phyloP scores from a whole-genome alignment of 129 eudicot species.

The Artemisia annua region DNA sequence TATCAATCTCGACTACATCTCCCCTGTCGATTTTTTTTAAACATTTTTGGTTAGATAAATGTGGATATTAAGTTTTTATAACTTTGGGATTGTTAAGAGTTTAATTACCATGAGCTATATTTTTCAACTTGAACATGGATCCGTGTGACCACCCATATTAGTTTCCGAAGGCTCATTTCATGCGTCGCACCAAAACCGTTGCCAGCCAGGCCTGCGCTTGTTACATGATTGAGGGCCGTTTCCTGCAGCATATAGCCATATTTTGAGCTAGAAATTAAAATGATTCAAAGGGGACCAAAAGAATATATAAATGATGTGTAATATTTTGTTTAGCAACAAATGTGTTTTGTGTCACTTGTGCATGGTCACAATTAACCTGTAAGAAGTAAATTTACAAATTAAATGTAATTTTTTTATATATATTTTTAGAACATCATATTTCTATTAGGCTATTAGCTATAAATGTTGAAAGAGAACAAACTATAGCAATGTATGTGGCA shows the following conservation, averaged over 20 bases:
- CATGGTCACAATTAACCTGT: too few relatives aligned
- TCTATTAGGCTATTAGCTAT: too few relatives aligned
- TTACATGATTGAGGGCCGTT: slow-evolving; percentile 84
- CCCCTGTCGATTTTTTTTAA: slow-evolving; percentile 50
- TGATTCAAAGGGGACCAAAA: neutral
- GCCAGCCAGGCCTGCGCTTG: slow-evolving; percentile 69
- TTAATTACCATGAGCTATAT: slow-evolving; percentile 74
- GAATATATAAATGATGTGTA: too few relatives aligned
- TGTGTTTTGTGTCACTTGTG: too few relatives aligned
- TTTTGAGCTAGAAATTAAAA: neutral
- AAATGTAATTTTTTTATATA: too few relatives aligned
- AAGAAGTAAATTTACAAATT: too few relatives aligned
- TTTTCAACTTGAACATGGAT: slow-evolving; percentile 71
- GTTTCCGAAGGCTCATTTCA: slow-evolving; percentile 79
- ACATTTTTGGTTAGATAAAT: too few relatives aligned
- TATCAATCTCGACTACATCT: slow-evolving; percentile 82
- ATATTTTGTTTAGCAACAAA: too few relatives aligned
- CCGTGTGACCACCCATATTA: slow-evolving; percentile 86
- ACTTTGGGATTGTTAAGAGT: neutral
- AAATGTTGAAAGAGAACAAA: too few relatives aligned
- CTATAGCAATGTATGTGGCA: too few relatives aligned
- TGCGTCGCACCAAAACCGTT: slow-evolving; percentile 85
- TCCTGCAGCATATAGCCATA: slow-evolving; percentile 46
- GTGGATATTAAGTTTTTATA: neutral
- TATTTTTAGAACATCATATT: too few relatives aligned